phyloP scores from a whole-genome alignment of 306 rosid species.

The Cicer pinnatifidum region DNA sequence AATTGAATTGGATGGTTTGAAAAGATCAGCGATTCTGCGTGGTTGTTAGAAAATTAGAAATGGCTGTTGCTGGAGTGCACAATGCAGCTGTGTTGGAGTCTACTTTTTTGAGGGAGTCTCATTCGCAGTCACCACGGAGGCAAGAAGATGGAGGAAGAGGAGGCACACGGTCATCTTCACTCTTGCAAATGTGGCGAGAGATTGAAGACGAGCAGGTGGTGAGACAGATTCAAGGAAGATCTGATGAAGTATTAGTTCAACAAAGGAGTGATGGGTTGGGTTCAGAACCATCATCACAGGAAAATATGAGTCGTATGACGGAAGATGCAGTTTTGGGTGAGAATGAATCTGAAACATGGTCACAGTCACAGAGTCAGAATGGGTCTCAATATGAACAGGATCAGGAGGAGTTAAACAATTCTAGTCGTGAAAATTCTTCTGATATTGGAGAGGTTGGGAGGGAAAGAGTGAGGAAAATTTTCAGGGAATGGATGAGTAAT shows the following conservation, averaged over 20 bases:
- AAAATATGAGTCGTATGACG: conserved; percentile 44
- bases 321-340: conserved; percentile 64
- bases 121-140: conserved; percentile 59
- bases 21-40: conserved; percentile 37
- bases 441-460: conserved; percentile 81
- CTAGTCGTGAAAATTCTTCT: conserved; percentile 62
- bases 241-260: conserved; percentile 57
- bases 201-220: conserved; percentile 79
- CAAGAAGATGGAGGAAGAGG: conserved; percentile 66
- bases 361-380: conserved; percentile 69
- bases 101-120: conserved; percentile 74
- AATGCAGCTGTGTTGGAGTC: conserved; percentile 74
- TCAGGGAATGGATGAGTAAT: conserved; percentile 85
- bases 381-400: conserved; percentile 74
- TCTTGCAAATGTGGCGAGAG: conserved; percentile 83
- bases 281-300: conserved; percentile 52
- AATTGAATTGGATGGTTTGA: conserved; percentile 57
- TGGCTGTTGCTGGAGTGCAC: conserved; percentile 93
- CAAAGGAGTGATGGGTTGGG: conserved; percentile 61
- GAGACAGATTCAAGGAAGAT: conserved; percentile 70
- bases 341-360: conserved; percentile 73
- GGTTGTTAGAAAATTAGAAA: conserved; percentile 44
- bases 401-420: conserved; percentile 62
- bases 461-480: conserved; percentile 90
- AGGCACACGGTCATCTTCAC: conserved; percentile 64